These are phyloP conservation scores for Pythium sp. DNA, from an alignment of 352 stramenopile species.

Conservation along the genomic window DNA sequence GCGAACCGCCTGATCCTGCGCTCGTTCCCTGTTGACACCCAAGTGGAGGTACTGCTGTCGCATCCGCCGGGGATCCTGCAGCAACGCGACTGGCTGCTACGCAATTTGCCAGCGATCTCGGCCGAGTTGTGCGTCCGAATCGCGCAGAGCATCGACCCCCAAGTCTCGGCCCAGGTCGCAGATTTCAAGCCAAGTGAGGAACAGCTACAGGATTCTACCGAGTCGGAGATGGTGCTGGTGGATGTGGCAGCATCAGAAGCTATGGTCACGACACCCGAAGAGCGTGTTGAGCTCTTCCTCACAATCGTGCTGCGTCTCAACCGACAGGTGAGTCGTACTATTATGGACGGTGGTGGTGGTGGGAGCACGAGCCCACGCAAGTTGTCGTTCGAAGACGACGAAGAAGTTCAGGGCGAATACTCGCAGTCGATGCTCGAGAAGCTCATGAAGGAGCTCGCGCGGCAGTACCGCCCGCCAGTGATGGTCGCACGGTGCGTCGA, in stretches of 20 bases:
- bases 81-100: conserved; percentile 73
- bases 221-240: not conserved
- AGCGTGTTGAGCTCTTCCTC: conserved; percentile 76
- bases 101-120: conserved; percentile 44
- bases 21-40: conserved; percentile 40
- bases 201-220: not conserved
- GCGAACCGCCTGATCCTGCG: conserved; percentile 51
- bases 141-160: conserved; percentile 44
- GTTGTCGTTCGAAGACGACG: not conserved
- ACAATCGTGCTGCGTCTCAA: conserved; percentile 69
- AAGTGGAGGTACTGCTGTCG: conserved; percentile 56
- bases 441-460: conserved; percentile 50
- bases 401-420: conserved; percentile 22
- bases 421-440: conserved; percentile 54
- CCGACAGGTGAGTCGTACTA: not conserved
- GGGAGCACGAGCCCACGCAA: not conserved
- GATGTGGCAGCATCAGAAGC: conserved; percentile 52
- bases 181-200: not conserved
- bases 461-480: conserved; percentile 70
- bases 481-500: conserved; percentile 79
- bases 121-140: conserved; percentile 34
- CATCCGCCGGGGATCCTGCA: conserved; percentile 42
- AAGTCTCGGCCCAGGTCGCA: not conserved
- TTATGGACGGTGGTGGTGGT: not conserved
- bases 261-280: conserved; percentile 35